phyloP scores from a whole-genome alignment of 139 green algal genomes.

The Micractinium sp. region DNA sequence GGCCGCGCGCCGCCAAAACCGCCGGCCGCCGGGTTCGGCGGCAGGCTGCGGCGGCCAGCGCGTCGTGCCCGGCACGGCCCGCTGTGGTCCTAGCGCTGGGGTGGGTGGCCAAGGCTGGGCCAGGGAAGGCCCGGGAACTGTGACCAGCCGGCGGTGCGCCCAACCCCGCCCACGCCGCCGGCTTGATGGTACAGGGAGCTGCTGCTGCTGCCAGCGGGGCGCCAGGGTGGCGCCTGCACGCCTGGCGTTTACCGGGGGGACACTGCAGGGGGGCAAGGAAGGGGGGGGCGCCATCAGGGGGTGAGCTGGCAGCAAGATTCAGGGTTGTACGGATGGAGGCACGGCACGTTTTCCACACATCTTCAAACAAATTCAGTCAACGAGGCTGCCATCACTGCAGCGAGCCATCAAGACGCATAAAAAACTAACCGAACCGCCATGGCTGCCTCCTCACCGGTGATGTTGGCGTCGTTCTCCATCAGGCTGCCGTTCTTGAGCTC shows the following conservation, averaged over 20 bases:
- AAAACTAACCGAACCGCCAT: too few relatives aligned
- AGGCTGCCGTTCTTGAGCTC: constrained; percentile 84
- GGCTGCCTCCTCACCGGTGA: constrained; percentile 75
- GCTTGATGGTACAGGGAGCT: constrained; percentile 15
- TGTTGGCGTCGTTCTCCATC: constrained; percentile 86
- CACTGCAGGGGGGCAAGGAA: not conserved
- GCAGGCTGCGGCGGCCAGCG: not conserved
- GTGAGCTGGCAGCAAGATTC: not conserved
- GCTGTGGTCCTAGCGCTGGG: not conserved
- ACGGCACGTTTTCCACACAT: too few relatives aligned
- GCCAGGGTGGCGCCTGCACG: not conserved
- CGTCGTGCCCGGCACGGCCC: not conserved
- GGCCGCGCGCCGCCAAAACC: not conserved
- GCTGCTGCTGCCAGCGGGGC: constrained; percentile 21
- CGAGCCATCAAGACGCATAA: not conserved
- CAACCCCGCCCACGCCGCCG: not conserved
- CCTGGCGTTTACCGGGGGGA: constrained; percentile 20
- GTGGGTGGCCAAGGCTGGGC: not conserved
- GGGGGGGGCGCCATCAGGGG: not conserved
- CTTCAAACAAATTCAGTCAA: too few relatives aligned
- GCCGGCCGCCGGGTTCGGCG: constrained; percentile 9
- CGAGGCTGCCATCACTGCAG: not conserved
- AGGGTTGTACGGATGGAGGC: too few relatives aligned
- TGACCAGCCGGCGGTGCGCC: not conserved
- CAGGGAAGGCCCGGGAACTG: not conserved